phyloP scores from a whole-genome alignment of 768 basidiomycete genomes.

The Rhizopogon vulgaris region DNA sequence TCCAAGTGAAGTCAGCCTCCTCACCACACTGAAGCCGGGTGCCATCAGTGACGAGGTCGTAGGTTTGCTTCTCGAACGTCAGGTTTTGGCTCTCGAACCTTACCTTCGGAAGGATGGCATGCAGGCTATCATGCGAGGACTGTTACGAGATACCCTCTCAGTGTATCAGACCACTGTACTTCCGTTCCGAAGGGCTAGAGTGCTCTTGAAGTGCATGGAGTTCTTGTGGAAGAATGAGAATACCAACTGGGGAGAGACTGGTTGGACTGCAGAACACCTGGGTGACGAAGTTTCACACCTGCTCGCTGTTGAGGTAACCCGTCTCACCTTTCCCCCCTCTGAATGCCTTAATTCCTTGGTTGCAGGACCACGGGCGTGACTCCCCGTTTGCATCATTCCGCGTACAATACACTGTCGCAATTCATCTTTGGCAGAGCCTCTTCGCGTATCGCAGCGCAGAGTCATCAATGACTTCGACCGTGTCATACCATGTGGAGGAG shows the following conservation, averaged over 20 bases:
- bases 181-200: constrained; percentile 55
- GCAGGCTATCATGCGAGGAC: constrained; percentile 27
- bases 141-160: constrained; percentile 45
- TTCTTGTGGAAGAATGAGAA: constrained; percentile 28
- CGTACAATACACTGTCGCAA: constrained; percentile 45
- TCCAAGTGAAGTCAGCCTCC: constrained; percentile 31
- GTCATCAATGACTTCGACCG: constrained; percentile 34
- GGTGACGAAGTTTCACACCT: constrained; percentile 37
- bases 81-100: constrained; percentile 48
- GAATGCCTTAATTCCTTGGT: not conserved
- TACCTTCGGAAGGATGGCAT: constrained; percentile 56
- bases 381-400: constrained; percentile 18
- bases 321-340: not conserved
- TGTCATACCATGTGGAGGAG: constrained; percentile 47
- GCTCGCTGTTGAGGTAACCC: constrained; percentile 34
- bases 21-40: not conserved
- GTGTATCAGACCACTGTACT: constrained; percentile 43
- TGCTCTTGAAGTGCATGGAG: constrained; percentile 50
- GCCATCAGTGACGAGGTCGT: constrained; percentile 20
- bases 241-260: constrained; percentile 18
- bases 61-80: constrained; percentile 58
- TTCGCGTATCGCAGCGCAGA: constrained; percentile 57
- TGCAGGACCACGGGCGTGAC: constrained; percentile 28
- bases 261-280: constrained; percentile 29
- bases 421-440: constrained; percentile 65